These are phyloP conservation scores for Mycosarcoma maydis DNA, from an alignment of 1,284 basidiomycete species.

Conservation along the genomic window DNA sequence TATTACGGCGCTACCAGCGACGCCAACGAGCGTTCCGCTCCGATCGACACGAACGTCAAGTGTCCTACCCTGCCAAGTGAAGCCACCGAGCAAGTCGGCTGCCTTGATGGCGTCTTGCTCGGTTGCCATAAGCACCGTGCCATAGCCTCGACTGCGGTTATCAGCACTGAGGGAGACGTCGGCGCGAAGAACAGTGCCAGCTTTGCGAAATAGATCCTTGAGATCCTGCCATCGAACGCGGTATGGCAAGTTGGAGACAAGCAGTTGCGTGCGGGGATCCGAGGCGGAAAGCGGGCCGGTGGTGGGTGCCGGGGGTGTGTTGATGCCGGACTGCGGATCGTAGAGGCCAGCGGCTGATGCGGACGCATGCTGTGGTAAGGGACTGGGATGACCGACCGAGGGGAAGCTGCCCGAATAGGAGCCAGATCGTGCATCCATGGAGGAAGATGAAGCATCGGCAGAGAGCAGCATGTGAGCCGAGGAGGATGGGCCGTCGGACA, in stretches of 20 bases:
- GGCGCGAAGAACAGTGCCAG: slow-evolving; percentile 68
- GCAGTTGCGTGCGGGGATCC: slow-evolving; percentile 83
- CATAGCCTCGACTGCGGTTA: slow-evolving; percentile 61
- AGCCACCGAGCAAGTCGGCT: slow-evolving; percentile 67
- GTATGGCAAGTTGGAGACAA: slow-evolving; percentile 66
- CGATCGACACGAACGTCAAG: slow-evolving; percentile 62
- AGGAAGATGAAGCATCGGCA: slow-evolving; percentile 5
- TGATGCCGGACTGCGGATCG: neutral
- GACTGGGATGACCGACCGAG: neutral
- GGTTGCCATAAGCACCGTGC: slow-evolving; percentile 64
- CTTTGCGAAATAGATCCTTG: slow-evolving; percentile 67
- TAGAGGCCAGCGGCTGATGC: neutral
- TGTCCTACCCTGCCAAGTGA: slow-evolving; percentile 65
- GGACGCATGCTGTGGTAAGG: neutral
- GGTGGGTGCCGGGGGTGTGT: slow-evolving; percentile 17
- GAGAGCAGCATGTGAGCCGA: slow-evolving; percentile 14
- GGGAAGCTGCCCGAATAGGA: slow-evolving; percentile 28
- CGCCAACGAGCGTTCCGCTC: slow-evolving; percentile 50
- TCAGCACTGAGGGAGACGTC: slow-evolving; percentile 67
- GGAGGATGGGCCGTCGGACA: slow-evolving; percentile 40
- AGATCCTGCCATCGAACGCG: slow-evolving; percentile 68
- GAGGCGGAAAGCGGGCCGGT: slow-evolving; percentile 56
- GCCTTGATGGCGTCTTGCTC: slow-evolving; percentile 67
- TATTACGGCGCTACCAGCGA: slow-evolving; percentile 36
- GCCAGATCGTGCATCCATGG: slow-evolving; percentile 16